These are phyloP conservation scores for Angomonas ambiguus DNA, from an alignment of 208 protist genomes.

Conservation along the genomic window DNA sequence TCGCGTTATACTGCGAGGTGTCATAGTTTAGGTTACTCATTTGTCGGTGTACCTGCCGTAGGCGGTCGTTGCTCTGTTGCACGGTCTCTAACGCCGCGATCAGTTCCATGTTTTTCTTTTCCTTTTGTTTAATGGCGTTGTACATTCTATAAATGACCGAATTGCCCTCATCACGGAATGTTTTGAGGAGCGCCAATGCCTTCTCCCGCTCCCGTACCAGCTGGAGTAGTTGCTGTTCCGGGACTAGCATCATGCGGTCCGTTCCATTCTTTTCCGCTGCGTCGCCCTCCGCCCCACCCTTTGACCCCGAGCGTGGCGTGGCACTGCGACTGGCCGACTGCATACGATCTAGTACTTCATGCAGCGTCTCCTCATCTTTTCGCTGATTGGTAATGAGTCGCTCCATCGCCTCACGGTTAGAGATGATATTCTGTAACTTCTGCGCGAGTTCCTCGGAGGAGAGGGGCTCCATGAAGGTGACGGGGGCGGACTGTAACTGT, in stretches of 20 bases:
- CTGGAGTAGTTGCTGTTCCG: not conserved
- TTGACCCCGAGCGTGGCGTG: slow-evolving; percentile 1
- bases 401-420: slow-evolving; percentile 25
- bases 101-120: slow-evolving; percentile 28
- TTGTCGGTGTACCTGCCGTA: slow-evolving; percentile 9
- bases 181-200: slow-evolving; percentile 32
- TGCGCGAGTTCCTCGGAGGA: slow-evolving; percentile 18
- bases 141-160: slow-evolving; percentile 41
- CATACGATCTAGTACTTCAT: slow-evolving; percentile 7
- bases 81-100: slow-evolving; percentile 28
- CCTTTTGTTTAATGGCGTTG: slow-evolving; percentile 26
- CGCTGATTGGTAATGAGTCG: slow-evolving; percentile 19
- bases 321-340: slow-evolving; percentile 15
- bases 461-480: not conserved
- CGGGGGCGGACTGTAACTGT: not conserved
- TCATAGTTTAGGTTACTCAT: not conserved
- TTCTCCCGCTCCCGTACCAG: slow-evolving; percentile 41
- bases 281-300: not conserved
- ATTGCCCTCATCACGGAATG: slow-evolving; percentile 48
- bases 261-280: slow-evolving; percentile 1
- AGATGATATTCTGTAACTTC: slow-evolving; percentile 22
- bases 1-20: not conserved
- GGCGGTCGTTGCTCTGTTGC: slow-evolving; percentile 26
- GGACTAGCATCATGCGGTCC: not conserved
- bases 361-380: slow-evolving; percentile 19